Conservation (phyloP, 306 rosid species). For the Pterocarpus santalinus region DNA sequence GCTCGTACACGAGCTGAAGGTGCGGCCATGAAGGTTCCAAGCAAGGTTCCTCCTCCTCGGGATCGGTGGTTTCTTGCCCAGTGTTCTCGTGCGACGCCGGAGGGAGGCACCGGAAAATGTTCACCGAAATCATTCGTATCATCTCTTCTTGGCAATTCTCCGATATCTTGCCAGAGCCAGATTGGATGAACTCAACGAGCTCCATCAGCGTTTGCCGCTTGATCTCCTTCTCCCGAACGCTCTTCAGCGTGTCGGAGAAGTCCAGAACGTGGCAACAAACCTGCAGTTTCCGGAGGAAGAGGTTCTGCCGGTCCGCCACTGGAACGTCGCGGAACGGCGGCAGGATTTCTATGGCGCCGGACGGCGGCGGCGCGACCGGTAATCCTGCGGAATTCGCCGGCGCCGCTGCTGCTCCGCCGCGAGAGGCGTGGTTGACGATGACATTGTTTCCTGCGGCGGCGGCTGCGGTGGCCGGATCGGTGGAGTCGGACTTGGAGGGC, state of each 20-base stretch:
- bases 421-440: slow-evolving; percentile 80
- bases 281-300: slow-evolving; percentile 76
- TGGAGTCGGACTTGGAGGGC: slow-evolving; percentile 86
- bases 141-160: slow-evolving; percentile 92
- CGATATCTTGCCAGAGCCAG: slow-evolving; percentile 87
- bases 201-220: slow-evolving; percentile 85
- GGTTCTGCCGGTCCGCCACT: slow-evolving; percentile 66
- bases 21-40: slow-evolving; percentile 95
- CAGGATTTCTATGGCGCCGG: slow-evolving; percentile 73
- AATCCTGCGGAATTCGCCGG: background rate
- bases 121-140: slow-evolving; percentile 86
- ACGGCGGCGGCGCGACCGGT: slow-evolving; percentile 53
- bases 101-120: slow-evolving; percentile 88
- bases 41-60: slow-evolving; percentile 89
- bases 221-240: slow-evolving; percentile 85
- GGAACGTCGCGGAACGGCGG: slow-evolving; percentile 80
- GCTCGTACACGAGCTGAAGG: slow-evolving; percentile 92
- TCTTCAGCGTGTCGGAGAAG: slow-evolving; percentile 79
- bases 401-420: slow-evolving; percentile 50
- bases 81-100: slow-evolving; percentile 89
- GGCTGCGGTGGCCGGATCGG: slow-evolving; percentile 55
- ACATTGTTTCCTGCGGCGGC: slow-evolving; percentile 59
- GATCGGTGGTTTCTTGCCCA: slow-evolving; percentile 79
- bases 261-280: slow-evolving; percentile 77
- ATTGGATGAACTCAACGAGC: slow-evolving; percentile 87